Evolutionary conservation across 2,329 filamentous ascomycete species (phyloP), one percentile per base, ranked within the genome.

Genomic region (Xylariaceae sp.): DNA sequence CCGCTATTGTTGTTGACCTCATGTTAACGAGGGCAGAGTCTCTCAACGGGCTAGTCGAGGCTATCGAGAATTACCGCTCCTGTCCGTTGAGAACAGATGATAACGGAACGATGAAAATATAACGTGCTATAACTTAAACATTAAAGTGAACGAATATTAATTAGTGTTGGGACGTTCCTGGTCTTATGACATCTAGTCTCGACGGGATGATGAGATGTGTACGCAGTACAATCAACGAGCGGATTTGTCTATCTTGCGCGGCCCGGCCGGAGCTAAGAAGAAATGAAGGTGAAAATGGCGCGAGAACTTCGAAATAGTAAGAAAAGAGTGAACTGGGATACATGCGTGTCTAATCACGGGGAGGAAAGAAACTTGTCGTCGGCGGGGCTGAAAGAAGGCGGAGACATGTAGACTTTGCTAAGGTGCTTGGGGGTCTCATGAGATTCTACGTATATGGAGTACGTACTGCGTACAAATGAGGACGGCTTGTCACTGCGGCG

Each of bases 241-340:
- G 55, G 60, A 64, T 65, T 67, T 63, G 66, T 67, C 56, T 67
- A 57, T 64, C 51, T 52, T 66, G 59, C 63, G 63, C 43, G 63
- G 62, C 63, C 32, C 60, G 37, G 54, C 56, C 56, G 50, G 61
- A 57, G 54, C 57, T 61, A 58, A 57, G 50, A 57, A 52, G 42
- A 50, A 41, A 37, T 20, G 40, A 40, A 52, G n/a, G 37, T 41
- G 29, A 40, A 52, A 48, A 52, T 54, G 49, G 45, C 32, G 32
- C 32, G 50, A 56, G 54, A 57, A 16, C 37, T 54, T 50, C 45
- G 48, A 57, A 54, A 48, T 21, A 50, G 32, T 37, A 37, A 37
- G 32, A 16, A 37, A 10, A 37, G 32, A 37, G 12, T 12, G 32
- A 37, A 3, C 12, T 37, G 12, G 32, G 32, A 37, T 12, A 37